Percentiles rank a stretch among this genome's conserved stretches.
phyloP scores from a whole-genome alignment of 805 yeast species.

The Clavispora carvajalis region DNA sequence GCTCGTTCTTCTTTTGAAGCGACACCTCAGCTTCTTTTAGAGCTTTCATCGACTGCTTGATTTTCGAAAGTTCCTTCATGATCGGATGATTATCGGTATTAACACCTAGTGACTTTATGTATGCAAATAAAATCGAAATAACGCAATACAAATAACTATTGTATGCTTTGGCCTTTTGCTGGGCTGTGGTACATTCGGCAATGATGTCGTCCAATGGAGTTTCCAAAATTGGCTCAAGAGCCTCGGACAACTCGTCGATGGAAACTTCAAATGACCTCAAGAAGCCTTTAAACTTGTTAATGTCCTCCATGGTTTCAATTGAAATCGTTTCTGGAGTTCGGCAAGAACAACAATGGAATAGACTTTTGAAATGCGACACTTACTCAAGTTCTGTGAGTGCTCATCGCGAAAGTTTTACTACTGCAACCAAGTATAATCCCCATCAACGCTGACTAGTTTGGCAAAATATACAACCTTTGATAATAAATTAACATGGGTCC shows the following conservation, averaged over 20 bases:
- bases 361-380: too few species aligned
- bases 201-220: conserved; percentile 37
- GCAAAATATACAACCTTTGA: background rate
- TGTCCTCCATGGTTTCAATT: conserved; percentile 38
- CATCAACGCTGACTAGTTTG: background rate
- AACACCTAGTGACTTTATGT: conserved; percentile 53
- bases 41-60: conserved; percentile 62
- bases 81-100: conserved; percentile 58
- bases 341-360: background rate
- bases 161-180: conserved; percentile 25
- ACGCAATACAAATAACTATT: conserved; percentile 47
- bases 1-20: conserved; percentile 15
- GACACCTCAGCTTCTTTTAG: conserved; percentile 36
- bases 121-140: conserved; percentile 53
- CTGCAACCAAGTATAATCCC: background rate
- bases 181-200: conserved; percentile 15
- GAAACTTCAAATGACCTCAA: conserved; percentile 34
- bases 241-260: conserved; percentile 27
- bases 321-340: background rate
- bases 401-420: conserved; percentile 14
- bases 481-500: conserved; percentile 14
- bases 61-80: conserved; percentile 60
- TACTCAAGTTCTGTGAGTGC: conserved; percentile 4
- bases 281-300: conserved; percentile 37
- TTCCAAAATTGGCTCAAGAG: conserved; percentile 32